These are phyloP conservation scores for Geum urbanum DNA, from an alignment of 306 rosid genomes.

Conservation along the genomic window DNA sequence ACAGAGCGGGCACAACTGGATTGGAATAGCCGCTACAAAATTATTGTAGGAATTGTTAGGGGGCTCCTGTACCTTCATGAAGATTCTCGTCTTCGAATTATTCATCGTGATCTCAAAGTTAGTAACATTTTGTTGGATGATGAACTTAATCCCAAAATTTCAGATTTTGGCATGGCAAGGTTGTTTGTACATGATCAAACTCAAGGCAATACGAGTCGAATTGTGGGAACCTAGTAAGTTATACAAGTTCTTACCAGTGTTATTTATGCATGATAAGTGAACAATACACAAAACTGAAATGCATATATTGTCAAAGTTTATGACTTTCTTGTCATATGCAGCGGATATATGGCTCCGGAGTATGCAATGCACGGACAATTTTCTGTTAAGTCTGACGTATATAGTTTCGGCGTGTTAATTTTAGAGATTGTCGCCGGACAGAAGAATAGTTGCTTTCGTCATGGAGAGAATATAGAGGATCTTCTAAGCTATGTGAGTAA, in stretches of 20 bases:
- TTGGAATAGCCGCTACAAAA: constrained; percentile 36
- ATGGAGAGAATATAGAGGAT: constrained; percentile 25
- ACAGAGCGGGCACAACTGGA: constrained; percentile 17
- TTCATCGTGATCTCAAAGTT: constrained; percentile 44
- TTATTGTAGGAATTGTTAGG: constrained; percentile 35
- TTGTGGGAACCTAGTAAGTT: constrained; percentile 33
- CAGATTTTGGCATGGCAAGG: constrained; percentile 50
- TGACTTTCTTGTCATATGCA: background rate
- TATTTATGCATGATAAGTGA: background rate
- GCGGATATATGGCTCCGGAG: constrained; percentile 74
- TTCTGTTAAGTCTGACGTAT: constrained; percentile 46
- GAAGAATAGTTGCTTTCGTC: constrained; percentile 19
- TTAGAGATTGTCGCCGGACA: constrained; percentile 49
- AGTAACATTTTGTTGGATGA: constrained; percentile 43
- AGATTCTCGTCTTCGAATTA: constrained; percentile 35
- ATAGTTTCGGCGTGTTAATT: constrained; percentile 47
- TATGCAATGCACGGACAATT: constrained; percentile 40
- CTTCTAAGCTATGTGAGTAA: constrained; percentile 43
- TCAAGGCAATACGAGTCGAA: constrained; percentile 27
- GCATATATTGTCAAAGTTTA: background rate
- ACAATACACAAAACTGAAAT: background rate
- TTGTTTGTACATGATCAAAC: constrained; percentile 33
- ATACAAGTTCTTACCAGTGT: too few relatives aligned
- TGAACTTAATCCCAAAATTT: constrained; percentile 37
- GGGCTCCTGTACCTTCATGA: constrained; percentile 46